These are phyloP conservation scores for Schizochytrium sp. DNA, from an alignment of 108 stramenopile species.

Conservation along the genomic window DNA sequence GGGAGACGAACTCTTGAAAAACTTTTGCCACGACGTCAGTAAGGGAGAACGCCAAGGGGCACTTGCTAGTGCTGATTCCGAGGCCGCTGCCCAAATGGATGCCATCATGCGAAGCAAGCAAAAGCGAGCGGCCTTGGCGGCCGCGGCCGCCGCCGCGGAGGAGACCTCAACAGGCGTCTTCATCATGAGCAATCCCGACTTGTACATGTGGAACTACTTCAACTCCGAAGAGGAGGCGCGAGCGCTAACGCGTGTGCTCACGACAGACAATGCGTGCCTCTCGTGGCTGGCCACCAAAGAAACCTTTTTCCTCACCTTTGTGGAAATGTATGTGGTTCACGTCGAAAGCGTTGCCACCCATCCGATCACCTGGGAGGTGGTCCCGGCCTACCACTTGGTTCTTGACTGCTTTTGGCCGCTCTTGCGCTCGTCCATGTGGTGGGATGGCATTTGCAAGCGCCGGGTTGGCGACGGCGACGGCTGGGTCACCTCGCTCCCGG, in stretches of 20 bases:
- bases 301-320: neutral
- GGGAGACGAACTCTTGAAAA: too few species aligned
- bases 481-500: conserved; percentile 1
- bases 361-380: neutral
- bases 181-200: neutral
- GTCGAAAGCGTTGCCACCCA: neutral
- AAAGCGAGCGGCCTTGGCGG: neutral
- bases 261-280: neutral
- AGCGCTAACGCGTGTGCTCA: neutral
- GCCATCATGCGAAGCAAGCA: neutral
- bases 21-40: too few species aligned
- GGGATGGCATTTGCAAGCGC: conserved; percentile 14
- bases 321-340: neutral
- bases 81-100: neutral
- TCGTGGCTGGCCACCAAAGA: neutral
- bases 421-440: conserved; percentile 3
- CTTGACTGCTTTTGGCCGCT: conserved; percentile 15
- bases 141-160: neutral
- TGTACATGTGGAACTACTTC: conserved; percentile 11
- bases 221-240: conserved; percentile 8
- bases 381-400: neutral
- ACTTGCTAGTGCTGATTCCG: neutral
- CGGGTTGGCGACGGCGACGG: neutral
- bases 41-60: too few species aligned
- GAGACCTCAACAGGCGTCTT: neutral